A percentile compares a stretch with the other conserved stretches of the same genome.
Evolutionary conservation across 495 filamentous ascomycete species (phyloP).

Genomic region (Hypomontagnella monticulosa): DNA sequence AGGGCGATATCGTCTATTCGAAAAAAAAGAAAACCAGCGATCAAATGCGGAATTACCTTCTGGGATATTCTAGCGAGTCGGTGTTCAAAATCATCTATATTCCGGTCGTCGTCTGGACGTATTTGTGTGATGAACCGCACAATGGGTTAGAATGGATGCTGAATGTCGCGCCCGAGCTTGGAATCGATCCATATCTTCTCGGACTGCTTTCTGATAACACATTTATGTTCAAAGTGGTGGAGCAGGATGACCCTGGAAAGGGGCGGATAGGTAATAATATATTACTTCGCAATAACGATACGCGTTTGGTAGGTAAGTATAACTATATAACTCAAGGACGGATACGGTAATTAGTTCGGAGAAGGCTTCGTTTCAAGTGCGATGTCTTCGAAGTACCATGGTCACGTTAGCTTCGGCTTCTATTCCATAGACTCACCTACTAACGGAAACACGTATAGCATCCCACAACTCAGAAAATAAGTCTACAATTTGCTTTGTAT

Average conservation of each 20-base stretch:
- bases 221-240: not conserved
- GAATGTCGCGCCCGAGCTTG: slow-evolving; percentile 4
- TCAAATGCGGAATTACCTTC: slow-evolving; percentile 3
- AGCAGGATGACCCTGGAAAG: not conserved
- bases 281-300: not conserved
- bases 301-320: slow-evolving; percentile 12
- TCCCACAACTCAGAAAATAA: slow-evolving; percentile 10
- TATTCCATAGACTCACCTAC: too few species aligned
- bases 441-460: slow-evolving; percentile 5
- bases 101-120: not conserved
- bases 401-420: too few species aligned
- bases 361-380: not conserved
- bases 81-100: slow-evolving; percentile 12
- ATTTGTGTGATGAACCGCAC: not conserved
- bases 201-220: not conserved
- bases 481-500: slow-evolving; percentile 15
- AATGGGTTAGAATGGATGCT: slow-evolving; percentile 3
- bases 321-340: too few species aligned
- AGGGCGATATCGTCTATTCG: not conserved
- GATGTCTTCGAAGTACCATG: too few species aligned
- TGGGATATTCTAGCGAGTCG: not conserved
- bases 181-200: slow-evolving; percentile 4
- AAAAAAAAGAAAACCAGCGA: slow-evolving; percentile 1
- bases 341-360: too few species aligned
- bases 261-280: not conserved